These are phyloP conservation scores for Colletotrichum costaricense DNA, from an alignment of 2,329 filamentous ascomycete species.

Conservation along the genomic window DNA sequence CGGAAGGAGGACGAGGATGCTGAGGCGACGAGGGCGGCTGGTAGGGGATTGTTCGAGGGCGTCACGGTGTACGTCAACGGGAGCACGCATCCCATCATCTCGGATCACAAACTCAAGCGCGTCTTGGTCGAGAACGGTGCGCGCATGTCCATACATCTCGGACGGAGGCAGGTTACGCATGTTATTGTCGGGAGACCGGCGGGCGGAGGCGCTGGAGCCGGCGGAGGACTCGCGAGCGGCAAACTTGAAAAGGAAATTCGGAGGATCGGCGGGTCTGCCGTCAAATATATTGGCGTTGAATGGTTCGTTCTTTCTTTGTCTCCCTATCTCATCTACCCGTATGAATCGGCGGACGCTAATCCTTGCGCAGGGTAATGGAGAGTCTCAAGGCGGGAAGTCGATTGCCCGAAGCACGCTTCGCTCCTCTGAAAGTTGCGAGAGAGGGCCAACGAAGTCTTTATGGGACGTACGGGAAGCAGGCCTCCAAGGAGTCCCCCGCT, in stretches of 20 bases:
- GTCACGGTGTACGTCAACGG: conserved; percentile 89
- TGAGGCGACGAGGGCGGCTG: conserved; percentile 43
- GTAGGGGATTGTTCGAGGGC: conserved; percentile 71
- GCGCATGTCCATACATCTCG: conserved; percentile 75
- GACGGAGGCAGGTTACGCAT: conserved; percentile 82
- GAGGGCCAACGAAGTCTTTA: conserved; percentile 75
- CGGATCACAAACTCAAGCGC: conserved; percentile 87
- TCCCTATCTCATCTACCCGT: neutral
- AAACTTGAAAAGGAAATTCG: conserved; percentile 87
- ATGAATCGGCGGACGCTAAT: neutral
- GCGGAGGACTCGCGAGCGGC: conserved; percentile 79
- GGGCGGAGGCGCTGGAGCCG: conserved; percentile 62
- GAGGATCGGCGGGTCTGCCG: conserved; percentile 72
- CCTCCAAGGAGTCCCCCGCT: neutral
- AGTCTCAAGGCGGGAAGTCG: conserved; percentile 81
- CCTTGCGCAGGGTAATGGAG: conserved; percentile 75
- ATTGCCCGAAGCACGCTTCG: conserved; percentile 79
- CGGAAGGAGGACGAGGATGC: conserved; percentile 64
- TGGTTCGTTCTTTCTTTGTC: conserved; percentile 66
- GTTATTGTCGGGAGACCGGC: conserved; percentile 79
- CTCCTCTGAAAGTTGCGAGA: conserved; percentile 69
- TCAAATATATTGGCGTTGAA: conserved; percentile 84
- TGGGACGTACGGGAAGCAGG: conserved; percentile 50
- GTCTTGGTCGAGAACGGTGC: conserved; percentile 81
- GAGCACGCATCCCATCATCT: conserved; percentile 82